Conservation (phyloP, 495 filamentous ascomycete genomes). For the Letharia lupina region DNA sequence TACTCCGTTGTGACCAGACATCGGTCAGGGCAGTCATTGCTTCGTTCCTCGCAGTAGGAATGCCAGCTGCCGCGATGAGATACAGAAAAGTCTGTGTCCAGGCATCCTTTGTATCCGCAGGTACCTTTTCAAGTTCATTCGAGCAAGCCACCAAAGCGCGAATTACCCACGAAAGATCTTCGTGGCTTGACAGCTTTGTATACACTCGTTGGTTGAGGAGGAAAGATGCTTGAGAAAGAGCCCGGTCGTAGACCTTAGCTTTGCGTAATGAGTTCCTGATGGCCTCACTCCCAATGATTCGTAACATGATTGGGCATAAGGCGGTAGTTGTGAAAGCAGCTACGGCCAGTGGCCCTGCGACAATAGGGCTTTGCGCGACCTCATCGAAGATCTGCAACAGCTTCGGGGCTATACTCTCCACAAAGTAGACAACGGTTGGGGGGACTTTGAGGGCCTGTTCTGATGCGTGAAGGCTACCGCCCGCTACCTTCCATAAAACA, state of each 20-base stretch:
- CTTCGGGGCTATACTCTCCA: constrained; percentile 52
- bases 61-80: constrained; percentile 51
- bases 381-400: constrained; percentile 71
- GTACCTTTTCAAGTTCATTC: constrained; percentile 33
- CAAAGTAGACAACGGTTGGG: constrained; percentile 40
- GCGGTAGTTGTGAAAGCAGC: constrained; percentile 67
- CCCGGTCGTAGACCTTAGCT: constrained; percentile 49
- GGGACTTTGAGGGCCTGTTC: too few relatives aligned
- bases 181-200: constrained; percentile 59
- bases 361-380: constrained; percentile 61
- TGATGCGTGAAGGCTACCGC: neutral
- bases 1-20: constrained; percentile 49
- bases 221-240: constrained; percentile 57
- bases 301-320: constrained; percentile 37
- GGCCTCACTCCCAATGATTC: constrained; percentile 22
- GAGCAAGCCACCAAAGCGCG: constrained; percentile 59
- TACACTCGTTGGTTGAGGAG: constrained; percentile 68
- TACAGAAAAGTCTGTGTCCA: constrained; percentile 84
- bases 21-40: constrained; percentile 49
- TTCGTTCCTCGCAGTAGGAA: constrained; percentile 50
- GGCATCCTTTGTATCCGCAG: constrained; percentile 38
- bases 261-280: constrained; percentile 45
- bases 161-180: constrained; percentile 69
- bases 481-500: constrained; percentile 50
- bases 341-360: constrained; percentile 63